These are phyloP conservation scores for Sclerotinia borealis DNA, from an alignment of 2,329 filamentous ascomycete species.

Conservation along the genomic window DNA sequence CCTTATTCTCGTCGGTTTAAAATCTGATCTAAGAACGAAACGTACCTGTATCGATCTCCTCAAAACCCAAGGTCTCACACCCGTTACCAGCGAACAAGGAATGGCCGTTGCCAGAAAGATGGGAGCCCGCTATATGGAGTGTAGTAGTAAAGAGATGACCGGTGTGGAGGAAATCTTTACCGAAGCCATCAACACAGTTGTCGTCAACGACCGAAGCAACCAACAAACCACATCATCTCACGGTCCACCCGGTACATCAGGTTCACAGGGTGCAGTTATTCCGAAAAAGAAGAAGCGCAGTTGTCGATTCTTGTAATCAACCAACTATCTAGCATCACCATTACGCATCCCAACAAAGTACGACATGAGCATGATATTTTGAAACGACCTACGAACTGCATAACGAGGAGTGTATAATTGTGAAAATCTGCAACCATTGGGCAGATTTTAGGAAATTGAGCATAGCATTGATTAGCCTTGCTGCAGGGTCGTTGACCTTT, in stretches of 20 bases:
- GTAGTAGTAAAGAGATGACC: conserved; percentile 94
- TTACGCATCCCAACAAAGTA: conserved; percentile 3
- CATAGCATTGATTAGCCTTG: conserved; percentile 13
- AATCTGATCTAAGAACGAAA: conserved; percentile 93
- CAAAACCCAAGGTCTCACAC: conserved; percentile 93
- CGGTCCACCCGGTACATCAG: conserved; percentile 26
- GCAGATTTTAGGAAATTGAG: conserved; percentile 13
- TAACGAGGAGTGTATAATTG: conserved; percentile 25
- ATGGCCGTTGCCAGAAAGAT: conserved; percentile 85
- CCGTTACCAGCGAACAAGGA: conserved; percentile 87
- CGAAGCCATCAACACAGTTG: conserved; percentile 80
- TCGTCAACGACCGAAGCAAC: conserved; percentile 69
- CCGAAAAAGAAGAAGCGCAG: conserved; percentile 78
- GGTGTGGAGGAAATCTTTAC: conserved; percentile 97
- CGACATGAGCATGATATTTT: conserved; percentile 22
- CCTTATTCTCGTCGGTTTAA: conserved; percentile 90
- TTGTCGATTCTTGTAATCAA: conserved; percentile 65
- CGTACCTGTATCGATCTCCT: conserved; percentile 97
- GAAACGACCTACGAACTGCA: conserved; percentile 30
- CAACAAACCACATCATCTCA: conserved; percentile 20
- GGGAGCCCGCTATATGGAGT: conserved; percentile 94
- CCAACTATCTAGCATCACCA: conserved; percentile 13
- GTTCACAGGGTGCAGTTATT: conserved; percentile 29
- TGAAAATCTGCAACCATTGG: conserved; percentile 10
- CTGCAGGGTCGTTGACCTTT: neutral